Percentiles rank a stretch among this genome's conserved stretches.
These are phyloP conservation scores for Cucumis cinereus DNA, from an alignment of 306 rosid species.

Conservation along the genomic window DNA sequence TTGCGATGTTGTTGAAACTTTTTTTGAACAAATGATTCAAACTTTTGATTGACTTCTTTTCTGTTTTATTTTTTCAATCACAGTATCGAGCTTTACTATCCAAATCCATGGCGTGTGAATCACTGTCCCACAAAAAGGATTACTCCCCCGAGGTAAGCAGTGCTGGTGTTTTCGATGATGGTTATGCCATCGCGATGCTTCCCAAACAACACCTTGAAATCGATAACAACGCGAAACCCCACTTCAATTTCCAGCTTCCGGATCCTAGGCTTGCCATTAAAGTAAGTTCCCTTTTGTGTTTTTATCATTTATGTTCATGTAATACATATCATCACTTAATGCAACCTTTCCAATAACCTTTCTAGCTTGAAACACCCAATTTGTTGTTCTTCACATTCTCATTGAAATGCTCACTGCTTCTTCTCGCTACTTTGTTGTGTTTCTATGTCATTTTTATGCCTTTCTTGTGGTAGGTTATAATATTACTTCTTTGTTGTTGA, in stretches of 20 bases:
- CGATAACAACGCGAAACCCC: constrained; percentile 15
- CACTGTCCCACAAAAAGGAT: constrained; percentile 36
- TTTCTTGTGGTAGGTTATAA: no score
- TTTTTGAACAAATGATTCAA: no score
- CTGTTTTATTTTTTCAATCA: neutral
- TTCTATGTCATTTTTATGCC: neutral
- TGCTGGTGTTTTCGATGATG: constrained; percentile 41
- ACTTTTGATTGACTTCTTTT: neutral
- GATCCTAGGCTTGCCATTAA: constrained; percentile 24
- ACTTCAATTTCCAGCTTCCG: constrained; percentile 34
- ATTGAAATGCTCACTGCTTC: neutral
- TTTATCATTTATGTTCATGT: neutral
- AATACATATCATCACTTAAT: neutral
- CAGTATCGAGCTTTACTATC: constrained; percentile 11
- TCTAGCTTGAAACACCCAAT: neutral
- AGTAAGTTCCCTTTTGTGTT: constrained; percentile 12
- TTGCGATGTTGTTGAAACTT: neutral
- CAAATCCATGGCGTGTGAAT: constrained; percentile 37
- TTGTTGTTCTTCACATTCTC: neutral
- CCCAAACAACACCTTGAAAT: constrained; percentile 29
- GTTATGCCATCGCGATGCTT: constrained; percentile 27
- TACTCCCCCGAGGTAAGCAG: neutral
- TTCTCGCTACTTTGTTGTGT: neutral
- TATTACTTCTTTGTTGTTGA: neutral
- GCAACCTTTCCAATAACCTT: neutral